These are phyloP conservation scores for Teunomyces aglyptinius DNA, from an alignment of 805 yeast species.

Conservation along the genomic window DNA sequence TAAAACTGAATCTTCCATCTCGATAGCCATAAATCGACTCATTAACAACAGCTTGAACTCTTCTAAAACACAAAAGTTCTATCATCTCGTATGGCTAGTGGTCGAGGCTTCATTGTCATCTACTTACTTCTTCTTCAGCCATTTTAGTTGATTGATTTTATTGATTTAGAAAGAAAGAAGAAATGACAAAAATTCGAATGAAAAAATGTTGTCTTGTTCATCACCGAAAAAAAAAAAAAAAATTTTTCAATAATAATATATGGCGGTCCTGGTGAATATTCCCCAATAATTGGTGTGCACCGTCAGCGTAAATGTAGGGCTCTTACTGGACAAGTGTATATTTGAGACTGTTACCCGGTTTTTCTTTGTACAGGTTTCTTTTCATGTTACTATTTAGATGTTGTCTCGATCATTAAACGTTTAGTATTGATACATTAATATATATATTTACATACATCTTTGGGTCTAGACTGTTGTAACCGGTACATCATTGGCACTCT, in stretches of 20 bases:
- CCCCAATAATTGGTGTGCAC: slow-evolving; percentile 3
- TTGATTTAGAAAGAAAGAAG: slow-evolving; percentile 5
- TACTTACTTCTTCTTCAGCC: slow-evolving; percentile 46
- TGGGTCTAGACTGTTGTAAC: slow-evolving; percentile 8
- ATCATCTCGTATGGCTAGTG: neutral
- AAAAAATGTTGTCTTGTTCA: slow-evolving; percentile 6
- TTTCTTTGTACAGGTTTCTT: neutral
- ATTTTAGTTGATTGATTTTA: slow-evolving; percentile 15
- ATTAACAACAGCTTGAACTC: neutral
- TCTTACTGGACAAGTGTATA: slow-evolving; percentile 3
- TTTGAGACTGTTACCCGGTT: slow-evolving; percentile 7
- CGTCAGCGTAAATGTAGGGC: slow-evolving; percentile 4
- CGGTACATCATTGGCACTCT: slow-evolving; percentile 8
- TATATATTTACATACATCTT: slow-evolving; percentile 4
- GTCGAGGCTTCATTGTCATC: neutral
- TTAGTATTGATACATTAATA: neutral
- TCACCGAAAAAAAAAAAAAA: slow-evolving; percentile 5
- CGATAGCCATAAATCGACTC: neutral
- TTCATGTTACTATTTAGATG: too few relatives aligned
- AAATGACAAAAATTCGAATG: neutral
- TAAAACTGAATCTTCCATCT: slow-evolving; percentile 9
- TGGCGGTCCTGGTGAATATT: neutral
- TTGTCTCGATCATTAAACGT: neutral
- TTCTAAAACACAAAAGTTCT: neutral
- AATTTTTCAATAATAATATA: neutral